These are phyloP conservation scores for Colletotrichum filicis DNA, from an alignment of 2,329 filamentous ascomycete genomes.

Conservation along the genomic window DNA sequence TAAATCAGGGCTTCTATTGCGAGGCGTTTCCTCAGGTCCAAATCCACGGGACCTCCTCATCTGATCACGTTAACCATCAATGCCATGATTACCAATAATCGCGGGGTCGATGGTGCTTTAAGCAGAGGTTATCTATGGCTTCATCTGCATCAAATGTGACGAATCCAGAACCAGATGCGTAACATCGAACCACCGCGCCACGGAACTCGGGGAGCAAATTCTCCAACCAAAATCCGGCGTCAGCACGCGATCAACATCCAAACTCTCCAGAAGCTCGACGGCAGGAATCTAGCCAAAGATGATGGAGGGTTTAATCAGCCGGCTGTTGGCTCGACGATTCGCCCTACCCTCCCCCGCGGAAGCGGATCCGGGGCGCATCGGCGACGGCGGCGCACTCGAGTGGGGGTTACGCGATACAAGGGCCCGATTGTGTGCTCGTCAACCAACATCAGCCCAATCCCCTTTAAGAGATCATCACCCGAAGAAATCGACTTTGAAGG, in stretches of 20 bases:
- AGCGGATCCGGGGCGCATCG: constrained; percentile 21
- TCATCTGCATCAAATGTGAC: constrained; percentile 25
- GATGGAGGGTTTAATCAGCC: constrained; percentile 6
- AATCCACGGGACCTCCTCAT: neutral
- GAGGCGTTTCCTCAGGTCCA: neutral
- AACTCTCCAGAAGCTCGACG: neutral
- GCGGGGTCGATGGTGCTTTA: constrained; percentile 3
- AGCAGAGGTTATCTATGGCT: constrained; percentile 1
- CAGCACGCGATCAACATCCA: constrained; percentile 24
- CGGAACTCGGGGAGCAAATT: neutral
- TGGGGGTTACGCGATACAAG: constrained; percentile 33
- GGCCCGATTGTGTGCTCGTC: constrained; percentile 31
- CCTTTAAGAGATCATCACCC: constrained; percentile 3
- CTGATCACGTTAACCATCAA: neutral
- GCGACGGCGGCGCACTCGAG: neutral
- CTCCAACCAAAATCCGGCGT: constrained; percentile 1
- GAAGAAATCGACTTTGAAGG: neutral
- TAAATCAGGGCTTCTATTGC: neutral
- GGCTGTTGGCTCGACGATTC: neutral
- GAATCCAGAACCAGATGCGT: constrained; percentile 1
- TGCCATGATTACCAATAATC: constrained; percentile 28
- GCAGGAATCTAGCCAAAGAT: constrained; percentile 5
- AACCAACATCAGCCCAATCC: constrained; percentile 7
- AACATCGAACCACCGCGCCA: constrained; percentile 9
- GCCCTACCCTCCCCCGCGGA: neutral